A percentile compares a stretch with the other conserved stretches of the same genome.
Conservation (phyloP, 257 asterid species). For the Anisodus acutangulus region DNA sequence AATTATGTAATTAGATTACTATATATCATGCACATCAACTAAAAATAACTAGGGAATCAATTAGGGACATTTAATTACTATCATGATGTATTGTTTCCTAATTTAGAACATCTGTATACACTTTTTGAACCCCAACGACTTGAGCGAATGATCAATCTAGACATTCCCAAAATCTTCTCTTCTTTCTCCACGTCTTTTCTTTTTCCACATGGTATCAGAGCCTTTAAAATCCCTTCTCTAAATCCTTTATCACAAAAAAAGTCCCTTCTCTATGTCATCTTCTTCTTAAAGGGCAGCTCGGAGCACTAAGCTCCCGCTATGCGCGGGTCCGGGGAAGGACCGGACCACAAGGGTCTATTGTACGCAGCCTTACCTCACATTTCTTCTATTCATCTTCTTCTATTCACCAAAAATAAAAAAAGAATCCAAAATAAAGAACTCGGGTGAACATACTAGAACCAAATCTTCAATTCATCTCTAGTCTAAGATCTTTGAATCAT, state of each 20-base stretch:
- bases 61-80: conserved; percentile 13
- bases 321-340: no score
- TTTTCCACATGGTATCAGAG: not conserved
- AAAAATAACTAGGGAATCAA: not conserved
- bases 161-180: conserved; percentile 7
- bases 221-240: not conserved
- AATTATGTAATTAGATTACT: not conserved
- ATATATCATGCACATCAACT: not conserved
- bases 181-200: conserved; percentile 16
- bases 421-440: not conserved
- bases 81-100: not conserved
- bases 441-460: not conserved
- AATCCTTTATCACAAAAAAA: not conserved
- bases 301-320: no score
- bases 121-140: not conserved
- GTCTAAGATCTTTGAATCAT: not conserved
- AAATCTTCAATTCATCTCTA: not conserved
- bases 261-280: not conserved
- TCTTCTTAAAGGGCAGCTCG: not conserved
- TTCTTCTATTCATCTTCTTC: not conserved
- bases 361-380: no score
- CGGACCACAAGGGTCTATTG: no score
- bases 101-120: not conserved
- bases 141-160: conserved; percentile 12
- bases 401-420: conserved; percentile 2